These are phyloP conservation scores for Ganoderma sinense DNA, from an alignment of 1,284 basidiomycete genomes.

Conservation along the genomic window DNA sequence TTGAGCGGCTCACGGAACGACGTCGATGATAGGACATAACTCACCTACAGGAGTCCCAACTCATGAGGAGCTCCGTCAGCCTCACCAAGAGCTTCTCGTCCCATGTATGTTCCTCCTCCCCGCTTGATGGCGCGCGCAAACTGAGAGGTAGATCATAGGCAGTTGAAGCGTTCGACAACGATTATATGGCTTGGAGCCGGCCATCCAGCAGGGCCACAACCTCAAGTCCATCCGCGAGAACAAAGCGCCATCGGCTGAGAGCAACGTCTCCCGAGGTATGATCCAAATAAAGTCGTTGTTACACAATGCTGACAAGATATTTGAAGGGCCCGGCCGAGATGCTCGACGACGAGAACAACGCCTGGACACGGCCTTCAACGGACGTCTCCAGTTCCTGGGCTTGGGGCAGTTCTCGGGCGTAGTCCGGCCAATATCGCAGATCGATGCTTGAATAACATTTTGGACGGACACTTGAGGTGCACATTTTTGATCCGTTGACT, in stretches of 20 bases:
- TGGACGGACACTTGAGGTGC: not conserved
- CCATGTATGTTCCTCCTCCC: not conserved
- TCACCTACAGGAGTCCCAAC: not conserved
- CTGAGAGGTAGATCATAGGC: not conserved
- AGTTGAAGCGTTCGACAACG: slow-evolving; percentile 3
- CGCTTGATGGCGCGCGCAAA: too few species aligned
- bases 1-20: not conserved
- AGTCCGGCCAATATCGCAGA: not conserved
- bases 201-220: slow-evolving; percentile 9
- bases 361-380: slow-evolving; percentile 18
- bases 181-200: slow-evolving; percentile 11
- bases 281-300: not conserved
- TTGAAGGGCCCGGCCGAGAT: slow-evolving; percentile 21
- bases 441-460: not conserved
- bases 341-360: slow-evolving; percentile 29
- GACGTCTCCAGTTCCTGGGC: not conserved
- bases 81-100: not conserved
- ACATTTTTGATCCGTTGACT: not conserved
- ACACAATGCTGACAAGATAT: not conserved
- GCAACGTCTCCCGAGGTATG: not conserved
- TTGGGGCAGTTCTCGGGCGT: not conserved
- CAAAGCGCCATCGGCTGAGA: not conserved
- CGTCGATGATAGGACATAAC: not conserved
- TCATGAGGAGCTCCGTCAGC: not conserved
- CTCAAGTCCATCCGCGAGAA: not conserved